A percentile compares a stretch with the other conserved stretches of the same genome.
These are phyloP conservation scores for Carpinus fangiana DNA, from an alignment of 306 rosid genomes.

Conservation along the genomic window DNA sequence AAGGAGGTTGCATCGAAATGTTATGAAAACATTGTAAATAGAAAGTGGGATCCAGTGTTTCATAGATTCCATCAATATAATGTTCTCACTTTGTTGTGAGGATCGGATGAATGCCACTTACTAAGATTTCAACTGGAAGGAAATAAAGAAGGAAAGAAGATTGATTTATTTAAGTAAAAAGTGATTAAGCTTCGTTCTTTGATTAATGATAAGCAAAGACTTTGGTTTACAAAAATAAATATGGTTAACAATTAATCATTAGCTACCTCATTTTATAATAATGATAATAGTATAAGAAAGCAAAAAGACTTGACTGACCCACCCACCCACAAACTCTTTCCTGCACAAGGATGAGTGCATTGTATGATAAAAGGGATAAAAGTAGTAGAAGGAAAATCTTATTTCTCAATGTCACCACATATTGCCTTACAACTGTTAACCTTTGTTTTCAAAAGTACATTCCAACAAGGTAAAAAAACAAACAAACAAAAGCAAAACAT, in stretches of 20 bases:
- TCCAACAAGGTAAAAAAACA: no score
- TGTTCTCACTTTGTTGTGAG: no score
- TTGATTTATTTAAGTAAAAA: not conserved
- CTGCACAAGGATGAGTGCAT: constrained; percentile 2
- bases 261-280: constrained; percentile 20
- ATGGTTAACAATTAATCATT: constrained; percentile 9
- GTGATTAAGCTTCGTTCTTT: not conserved
- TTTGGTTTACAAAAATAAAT: not conserved
- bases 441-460: no score
- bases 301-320: not conserved
- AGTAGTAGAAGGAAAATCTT: not conserved
- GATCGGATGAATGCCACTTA: no score
- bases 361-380: not conserved
- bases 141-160: no score
- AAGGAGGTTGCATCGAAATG: no score
- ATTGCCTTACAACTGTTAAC: constrained; percentile 40
- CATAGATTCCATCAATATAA: no score
- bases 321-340: not conserved
- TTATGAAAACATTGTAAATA: no score
- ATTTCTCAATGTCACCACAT: constrained; percentile 7
- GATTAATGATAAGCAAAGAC: constrained; percentile 21
- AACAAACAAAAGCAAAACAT: no score
- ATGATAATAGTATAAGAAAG: constrained; percentile 19
- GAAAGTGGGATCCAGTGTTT: no score
- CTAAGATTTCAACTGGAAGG: no score